These are phyloP conservation scores for Camelina neglecta DNA, from an alignment of 345 rosid genomes.

Conservation along the genomic window DNA sequence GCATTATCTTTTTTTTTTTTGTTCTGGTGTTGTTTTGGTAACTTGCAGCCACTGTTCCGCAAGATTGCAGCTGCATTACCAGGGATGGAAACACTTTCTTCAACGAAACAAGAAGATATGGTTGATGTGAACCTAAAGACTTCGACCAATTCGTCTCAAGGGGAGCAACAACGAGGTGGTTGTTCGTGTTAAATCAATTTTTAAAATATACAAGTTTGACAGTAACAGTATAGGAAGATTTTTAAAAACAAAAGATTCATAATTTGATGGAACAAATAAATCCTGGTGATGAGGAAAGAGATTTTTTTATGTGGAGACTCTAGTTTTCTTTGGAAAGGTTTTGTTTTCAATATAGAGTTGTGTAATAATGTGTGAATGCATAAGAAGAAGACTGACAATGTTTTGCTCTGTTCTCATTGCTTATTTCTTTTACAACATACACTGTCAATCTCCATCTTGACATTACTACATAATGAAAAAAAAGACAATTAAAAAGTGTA, in stretches of 20 bases:
- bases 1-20: neutral
- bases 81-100: conserved; percentile 91
- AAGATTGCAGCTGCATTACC: conserved; percentile 96
- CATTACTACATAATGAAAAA: neutral
- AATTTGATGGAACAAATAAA: conserved; percentile 28
- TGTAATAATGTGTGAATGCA: conserved; percentile 31
- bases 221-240: conserved; percentile 27
- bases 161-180: conserved; percentile 82
- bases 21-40: conserved; percentile 24
- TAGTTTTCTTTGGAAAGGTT: conserved; percentile 19
- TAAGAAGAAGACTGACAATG: conserved; percentile 21
- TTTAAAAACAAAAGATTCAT: conserved; percentile 19
- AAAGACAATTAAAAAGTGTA: too few species aligned
- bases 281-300: conserved; percentile 13
- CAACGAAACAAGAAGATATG: conserved; percentile 93
- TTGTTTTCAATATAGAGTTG: conserved; percentile 22
- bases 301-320: conserved; percentile 8
- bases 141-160: conserved; percentile 69
- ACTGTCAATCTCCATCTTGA: conserved; percentile 4
- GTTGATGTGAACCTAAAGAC: conserved; percentile 92
- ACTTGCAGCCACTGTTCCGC: conserved; percentile 83
- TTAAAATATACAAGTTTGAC: conserved; percentile 11
- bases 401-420: conserved; percentile 24
- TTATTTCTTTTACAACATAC: neutral
- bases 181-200: conserved; percentile 66